Conservation (phyloP, 352 stramenopile species). For the Globisporangium splendens region DNA sequence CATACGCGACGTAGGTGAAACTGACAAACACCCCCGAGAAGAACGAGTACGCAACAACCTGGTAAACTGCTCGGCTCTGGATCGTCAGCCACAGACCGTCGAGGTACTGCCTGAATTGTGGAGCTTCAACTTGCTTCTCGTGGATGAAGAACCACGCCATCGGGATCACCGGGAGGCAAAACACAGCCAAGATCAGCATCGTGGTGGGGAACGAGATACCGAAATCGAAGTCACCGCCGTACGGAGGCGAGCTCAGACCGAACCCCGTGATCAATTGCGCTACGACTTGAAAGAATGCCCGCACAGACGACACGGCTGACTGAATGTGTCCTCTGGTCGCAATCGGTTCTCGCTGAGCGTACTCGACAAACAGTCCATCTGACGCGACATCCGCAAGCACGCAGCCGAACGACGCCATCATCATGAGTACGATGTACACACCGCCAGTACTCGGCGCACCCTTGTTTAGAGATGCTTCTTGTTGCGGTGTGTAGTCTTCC, state of each 20-base stretch:
- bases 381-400: conserved; percentile 41
- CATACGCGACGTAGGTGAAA: conserved; percentile 27
- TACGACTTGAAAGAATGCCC: conserved; percentile 34
- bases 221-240: conserved; percentile 43
- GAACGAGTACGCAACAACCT: conserved; percentile 44
- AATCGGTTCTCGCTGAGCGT: conserved; percentile 45
- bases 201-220: conserved; percentile 30
- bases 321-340: conserved; percentile 40
- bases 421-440: conserved; percentile 44
- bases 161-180: conserved; percentile 34
- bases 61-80: conserved; percentile 42
- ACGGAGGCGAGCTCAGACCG: conserved; percentile 36
- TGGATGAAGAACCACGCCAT: conserved; percentile 44
- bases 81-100: conserved; percentile 31
- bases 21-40: conserved; percentile 34
- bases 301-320: conserved; percentile 41
- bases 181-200: conserved; percentile 30
- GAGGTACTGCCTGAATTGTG: conserved; percentile 35
- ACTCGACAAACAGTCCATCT: conserved; percentile 53
- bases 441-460: conserved; percentile 26
- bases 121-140: conserved; percentile 32
- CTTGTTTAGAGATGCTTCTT: conserved; percentile 30
- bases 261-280: conserved; percentile 36
- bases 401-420: conserved; percentile 41
- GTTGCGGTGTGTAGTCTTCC: conserved; percentile 17